These are phyloP conservation scores for Helianthus tuberosus DNA, from an alignment of 129 eudicot genomes.

Conservation along the genomic window DNA sequence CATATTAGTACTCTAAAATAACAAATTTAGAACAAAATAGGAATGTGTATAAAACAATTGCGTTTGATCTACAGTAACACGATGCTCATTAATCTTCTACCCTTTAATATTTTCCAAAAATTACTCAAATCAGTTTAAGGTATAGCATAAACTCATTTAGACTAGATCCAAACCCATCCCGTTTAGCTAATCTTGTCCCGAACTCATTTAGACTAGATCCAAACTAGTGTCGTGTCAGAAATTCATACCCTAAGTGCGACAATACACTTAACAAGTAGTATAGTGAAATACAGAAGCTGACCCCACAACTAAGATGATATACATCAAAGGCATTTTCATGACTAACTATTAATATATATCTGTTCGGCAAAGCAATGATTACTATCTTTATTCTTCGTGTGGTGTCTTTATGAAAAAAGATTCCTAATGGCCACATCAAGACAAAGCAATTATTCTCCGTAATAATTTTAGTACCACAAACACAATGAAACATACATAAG, in stretches of 20 bases:
- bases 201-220: too few relatives aligned
- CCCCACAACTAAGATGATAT: neutral
- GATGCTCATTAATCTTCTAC: too few relatives aligned
- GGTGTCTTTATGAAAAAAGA: conserved; percentile 20
- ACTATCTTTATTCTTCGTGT: conserved; percentile 30
- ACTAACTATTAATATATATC: neutral
- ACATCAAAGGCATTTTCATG: neutral
- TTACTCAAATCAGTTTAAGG: too few relatives aligned
- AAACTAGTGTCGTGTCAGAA: too few relatives aligned
- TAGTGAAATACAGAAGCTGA: neutral
- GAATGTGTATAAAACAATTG: too few relatives aligned
- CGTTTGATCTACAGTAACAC: too few relatives aligned
- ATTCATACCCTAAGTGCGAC: neutral
- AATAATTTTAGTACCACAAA: conserved; percentile 10
- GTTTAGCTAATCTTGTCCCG: too few relatives aligned
- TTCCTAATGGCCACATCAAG: conserved; percentile 32
- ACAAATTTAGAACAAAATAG: too few relatives aligned
- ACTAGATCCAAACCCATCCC: too few relatives aligned
- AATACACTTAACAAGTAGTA: neutral
- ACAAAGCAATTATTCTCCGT: conserved; percentile 27
- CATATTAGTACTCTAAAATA: too few relatives aligned
- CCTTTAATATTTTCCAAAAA: too few relatives aligned
- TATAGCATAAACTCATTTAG: too few relatives aligned
- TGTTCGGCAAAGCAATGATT: conserved; percentile 27
- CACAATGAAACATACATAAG: conserved; percentile 6